Base-by-base conservation (phyloP, 441 rosid species). In the Lepidium campestre region DNA sequence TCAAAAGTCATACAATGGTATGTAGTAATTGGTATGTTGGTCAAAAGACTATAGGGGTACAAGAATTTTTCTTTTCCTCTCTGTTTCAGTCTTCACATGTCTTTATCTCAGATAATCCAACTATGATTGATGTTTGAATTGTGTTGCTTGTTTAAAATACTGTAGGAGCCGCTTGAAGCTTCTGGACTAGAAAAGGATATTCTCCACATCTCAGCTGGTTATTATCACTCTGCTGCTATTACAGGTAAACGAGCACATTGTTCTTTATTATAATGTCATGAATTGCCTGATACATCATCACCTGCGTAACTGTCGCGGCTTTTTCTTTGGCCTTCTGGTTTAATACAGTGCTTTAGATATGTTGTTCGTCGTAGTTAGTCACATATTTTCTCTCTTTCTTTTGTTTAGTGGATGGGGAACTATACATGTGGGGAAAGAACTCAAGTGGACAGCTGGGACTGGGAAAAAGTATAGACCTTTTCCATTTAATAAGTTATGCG, bases 381-480 rank as follows among this genome's bases (percentile, higher is more conserved):
- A 36, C 35, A 55, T 50, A 11, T 23, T 62, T 48, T 1, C 37
- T 46, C 27, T 66, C 13, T 40, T 17, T 72, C 36, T 18, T 14
- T 27, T 71, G 48, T 68, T 72, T 45, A 91, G 99, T 64, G 68
- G 92, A 87, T 76, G 97, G 97, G 40, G 90, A 89, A 76, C 90
- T 93, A 60, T 89, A 86, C 68, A 78, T 81, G 86, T 93, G 97
- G 99, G 97, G 99, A 66, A 85, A 82, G 78, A 93, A 93, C 75
- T 85, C 96, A 59, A 85, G 76, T 70, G 99, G 99, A 64, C 97
- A 93, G 81, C 91, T 93, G 71, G 99, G 99, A 58, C 83, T 91
- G 47, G 99, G 97, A 76, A 93, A 86, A 86, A 91, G 97, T 90
- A 83, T 59, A 2, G 44, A 45, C 36, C 6, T 15, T 35, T 53